These are phyloP conservation scores for Trichopus zeylanicus DNA, from an alignment of 116 monocot species.

Conservation along the genomic window DNA sequence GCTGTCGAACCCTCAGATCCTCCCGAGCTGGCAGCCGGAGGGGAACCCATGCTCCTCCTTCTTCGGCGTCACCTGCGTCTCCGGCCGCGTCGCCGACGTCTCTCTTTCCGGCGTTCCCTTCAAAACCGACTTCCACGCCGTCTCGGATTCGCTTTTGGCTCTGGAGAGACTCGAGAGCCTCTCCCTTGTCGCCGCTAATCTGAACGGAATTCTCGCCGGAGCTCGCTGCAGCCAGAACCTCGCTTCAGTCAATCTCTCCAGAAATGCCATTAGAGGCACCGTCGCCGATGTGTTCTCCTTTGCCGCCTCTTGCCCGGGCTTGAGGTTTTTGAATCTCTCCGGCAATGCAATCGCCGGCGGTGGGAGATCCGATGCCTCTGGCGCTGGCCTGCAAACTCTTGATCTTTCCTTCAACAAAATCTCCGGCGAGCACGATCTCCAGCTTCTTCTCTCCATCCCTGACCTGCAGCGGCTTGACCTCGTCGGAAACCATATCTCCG, in stretches of 20 bases:
- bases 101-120: constrained; percentile 25
- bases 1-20: constrained; percentile 32
- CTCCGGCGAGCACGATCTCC: background rate
- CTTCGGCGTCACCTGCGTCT: constrained; percentile 24
- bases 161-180: background rate
- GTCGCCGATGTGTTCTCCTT: background rate
- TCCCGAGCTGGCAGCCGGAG: constrained; percentile 29
- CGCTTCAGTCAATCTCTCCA: constrained; percentile 1
- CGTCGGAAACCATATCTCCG: constrained; percentile 25
- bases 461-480: constrained; percentile 19
- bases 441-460: constrained; percentile 2
- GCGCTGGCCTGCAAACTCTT: constrained; percentile 18
- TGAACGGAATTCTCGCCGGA: background rate
- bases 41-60: constrained; percentile 23
- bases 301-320: constrained; percentile 13
- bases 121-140: constrained; percentile 20
- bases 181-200: constrained; percentile 13
- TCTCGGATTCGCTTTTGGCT: background rate
- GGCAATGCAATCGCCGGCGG: constrained; percentile 9
- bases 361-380: too few species aligned
- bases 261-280: background rate
- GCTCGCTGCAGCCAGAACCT: background rate
- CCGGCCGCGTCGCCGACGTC: constrained; percentile 16
- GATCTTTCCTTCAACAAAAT: constrained; percentile 37
- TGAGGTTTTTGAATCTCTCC: constrained; percentile 31